A percentile compares a stretch with the other conserved stretches of the same genome.
Evolutionary conservation across 1,284 basidiomycete genomes (phyloP).

Genomic region (Ustilago esculenta): DNA sequence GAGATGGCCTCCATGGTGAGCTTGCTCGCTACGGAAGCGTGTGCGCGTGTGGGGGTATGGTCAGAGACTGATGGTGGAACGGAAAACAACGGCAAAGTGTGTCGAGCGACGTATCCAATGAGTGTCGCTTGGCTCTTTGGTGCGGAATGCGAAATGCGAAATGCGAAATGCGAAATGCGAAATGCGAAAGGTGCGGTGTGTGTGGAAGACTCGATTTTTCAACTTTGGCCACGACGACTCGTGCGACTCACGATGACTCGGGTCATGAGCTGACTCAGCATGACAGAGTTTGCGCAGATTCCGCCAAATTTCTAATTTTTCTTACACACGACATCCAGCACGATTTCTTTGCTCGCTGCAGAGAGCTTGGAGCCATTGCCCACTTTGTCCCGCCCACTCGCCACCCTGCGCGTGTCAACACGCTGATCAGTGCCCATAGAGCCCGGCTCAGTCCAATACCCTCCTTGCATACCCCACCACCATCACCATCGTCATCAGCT

Average conservation of each 20-base stretch:
- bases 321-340: not conserved
- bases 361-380: not conserved
- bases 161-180: too few species aligned
- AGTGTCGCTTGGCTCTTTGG: not conserved
- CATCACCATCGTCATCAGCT: slow-evolving; percentile 7
- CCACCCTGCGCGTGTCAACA: too few species aligned
- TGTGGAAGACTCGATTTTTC: slow-evolving; percentile 1
- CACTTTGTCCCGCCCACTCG: slow-evolving; percentile 21
- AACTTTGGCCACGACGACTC: slow-evolving; percentile 7
- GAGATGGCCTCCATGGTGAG: slow-evolving; percentile 46
- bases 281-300: slow-evolving; percentile 2
- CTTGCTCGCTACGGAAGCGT: not conserved
- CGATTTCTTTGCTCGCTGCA: too few species aligned
- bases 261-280: slow-evolving; percentile 15
- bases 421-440: too few species aligned
- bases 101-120: too few species aligned
- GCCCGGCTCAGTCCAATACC: slow-evolving; percentile 3
- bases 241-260: slow-evolving; percentile 12
- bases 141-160: too few species aligned
- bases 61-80: not conserved
- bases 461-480: slow-evolving; percentile 11
- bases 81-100: not conserved
- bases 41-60: not conserved
- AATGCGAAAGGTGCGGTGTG: too few species aligned
- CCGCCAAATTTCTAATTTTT: too few species aligned